phyloP scores from a whole-genome alignment of 2,329 filamentous ascomycete genomes.

The Talaromyces sp. region DNA sequence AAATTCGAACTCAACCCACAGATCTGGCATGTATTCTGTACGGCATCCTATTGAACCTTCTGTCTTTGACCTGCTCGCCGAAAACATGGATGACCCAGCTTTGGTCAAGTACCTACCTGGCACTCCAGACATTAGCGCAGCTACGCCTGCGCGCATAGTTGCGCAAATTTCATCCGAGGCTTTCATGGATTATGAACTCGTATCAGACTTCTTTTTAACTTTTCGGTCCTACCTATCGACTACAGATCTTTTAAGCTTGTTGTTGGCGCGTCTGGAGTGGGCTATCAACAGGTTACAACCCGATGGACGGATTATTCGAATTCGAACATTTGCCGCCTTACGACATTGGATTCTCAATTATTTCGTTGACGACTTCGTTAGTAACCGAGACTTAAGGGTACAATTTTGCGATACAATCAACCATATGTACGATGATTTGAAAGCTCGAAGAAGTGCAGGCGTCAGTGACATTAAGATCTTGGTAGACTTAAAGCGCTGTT shows the following conservation, averaged over 20 bases:
- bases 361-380: slow-evolving; percentile 88
- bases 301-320: slow-evolving; percentile 86
- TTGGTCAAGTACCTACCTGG: slow-evolving; percentile 76
- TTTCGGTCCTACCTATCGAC: slow-evolving; percentile 83
- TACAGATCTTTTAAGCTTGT: slow-evolving; percentile 72
- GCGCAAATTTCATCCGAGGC: slow-evolving; percentile 94
- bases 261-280: slow-evolving; percentile 83
- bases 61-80: slow-evolving; percentile 78
- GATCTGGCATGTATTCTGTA: slow-evolving; percentile 43
- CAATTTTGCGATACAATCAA: slow-evolving; percentile 82
- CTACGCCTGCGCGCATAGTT: slow-evolving; percentile 84
- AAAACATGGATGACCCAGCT: slow-evolving; percentile 74
- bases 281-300: slow-evolving; percentile 76
- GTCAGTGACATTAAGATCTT: slow-evolving; percentile 77
- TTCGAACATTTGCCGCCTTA: slow-evolving; percentile 20
- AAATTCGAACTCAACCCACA: slow-evolving; percentile 35
- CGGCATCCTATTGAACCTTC: slow-evolving; percentile 60
- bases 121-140: slow-evolving; percentile 75
- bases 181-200: slow-evolving; percentile 92
- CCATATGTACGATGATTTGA: slow-evolving; percentile 52
- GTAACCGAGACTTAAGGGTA: slow-evolving; percentile 67
- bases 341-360: slow-evolving; percentile 50
- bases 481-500: slow-evolving; percentile 92
- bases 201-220: slow-evolving; percentile 97
- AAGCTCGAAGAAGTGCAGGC: slow-evolving; percentile 50